Percentiles rank a stretch among this genome's conserved stretches.
Evolutionary conservation across 2,329 filamentous ascomycete species (phyloP).

Genomic region (Arthrobotrys sinensis): DNA sequence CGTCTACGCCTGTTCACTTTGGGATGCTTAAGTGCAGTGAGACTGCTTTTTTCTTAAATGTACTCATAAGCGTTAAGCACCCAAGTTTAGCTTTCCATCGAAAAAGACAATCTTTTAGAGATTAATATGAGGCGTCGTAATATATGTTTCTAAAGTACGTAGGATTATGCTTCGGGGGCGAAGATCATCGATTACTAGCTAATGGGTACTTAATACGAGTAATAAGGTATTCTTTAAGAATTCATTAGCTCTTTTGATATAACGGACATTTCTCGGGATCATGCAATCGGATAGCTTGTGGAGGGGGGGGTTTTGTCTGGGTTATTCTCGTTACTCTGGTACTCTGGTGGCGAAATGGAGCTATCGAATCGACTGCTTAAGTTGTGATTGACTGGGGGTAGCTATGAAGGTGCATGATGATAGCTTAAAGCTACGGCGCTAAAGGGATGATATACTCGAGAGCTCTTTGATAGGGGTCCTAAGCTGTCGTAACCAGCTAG

Average conservation of each 20-base stretch:
- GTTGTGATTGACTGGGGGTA: not conserved
- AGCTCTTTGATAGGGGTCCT: not conserved
- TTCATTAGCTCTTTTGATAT: no score
- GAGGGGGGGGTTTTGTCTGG: no score
- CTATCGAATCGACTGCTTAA: not conserved
- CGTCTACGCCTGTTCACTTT: not conserved
- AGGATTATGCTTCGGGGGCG: not conserved
- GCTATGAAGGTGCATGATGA: not conserved
- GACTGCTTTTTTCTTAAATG: conserved; percentile 2
- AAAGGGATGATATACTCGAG: not conserved
- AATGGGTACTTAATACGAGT: not conserved
- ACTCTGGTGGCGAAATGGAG: not conserved
- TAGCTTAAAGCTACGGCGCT: not conserved
- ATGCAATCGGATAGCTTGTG: no score
- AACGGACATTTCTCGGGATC: no score
- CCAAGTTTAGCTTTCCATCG: no score
- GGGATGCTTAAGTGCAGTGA: not conserved
- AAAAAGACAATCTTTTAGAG: not conserved
- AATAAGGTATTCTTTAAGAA: not conserved
- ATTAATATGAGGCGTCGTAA: not conserved
- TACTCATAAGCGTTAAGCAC: no score
- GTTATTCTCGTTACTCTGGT: not conserved
- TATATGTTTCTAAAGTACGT: conserved; percentile 4
- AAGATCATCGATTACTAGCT: not conserved
- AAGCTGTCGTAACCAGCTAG: not conserved